Evolutionary conservation across 2,329 filamentous ascomycete genomes (phyloP).

Genomic region (Trichoderma sp.): DNA sequence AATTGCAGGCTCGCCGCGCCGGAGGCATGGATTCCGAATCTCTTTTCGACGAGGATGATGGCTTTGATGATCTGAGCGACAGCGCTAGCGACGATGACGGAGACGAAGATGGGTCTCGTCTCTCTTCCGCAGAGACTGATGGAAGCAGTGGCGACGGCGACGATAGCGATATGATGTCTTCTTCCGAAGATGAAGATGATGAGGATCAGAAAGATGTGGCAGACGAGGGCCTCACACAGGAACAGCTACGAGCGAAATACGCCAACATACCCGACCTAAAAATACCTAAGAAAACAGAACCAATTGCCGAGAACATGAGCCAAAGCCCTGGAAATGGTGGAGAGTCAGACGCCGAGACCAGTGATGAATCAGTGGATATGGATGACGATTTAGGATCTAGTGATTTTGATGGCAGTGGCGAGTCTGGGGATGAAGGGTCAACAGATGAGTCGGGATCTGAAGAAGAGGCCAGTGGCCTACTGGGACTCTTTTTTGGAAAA

Average conservation of each 20-base stretch:
- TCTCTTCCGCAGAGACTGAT: slow-evolving; percentile 34
- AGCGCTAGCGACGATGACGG: slow-evolving; percentile 40
- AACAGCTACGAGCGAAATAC: slow-evolving; percentile 68
- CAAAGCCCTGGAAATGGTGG: slow-evolving; percentile 26
- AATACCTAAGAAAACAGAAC: slow-evolving; percentile 28
- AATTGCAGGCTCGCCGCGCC: slow-evolving; percentile 58
- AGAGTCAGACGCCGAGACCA: slow-evolving; percentile 45
- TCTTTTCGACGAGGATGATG: slow-evolving; percentile 44
- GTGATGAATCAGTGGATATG: slow-evolving; percentile 67
- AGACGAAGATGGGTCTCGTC: slow-evolving; percentile 33
- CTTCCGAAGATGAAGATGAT: slow-evolving; percentile 60
- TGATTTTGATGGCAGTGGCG: slow-evolving; percentile 45
- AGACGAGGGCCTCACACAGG: slow-evolving; percentile 65
- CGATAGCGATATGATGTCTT: slow-evolving; percentile 56
- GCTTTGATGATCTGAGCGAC: slow-evolving; percentile 48
- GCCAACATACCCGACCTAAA: slow-evolving; percentile 56
- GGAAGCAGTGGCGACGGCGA: slow-evolving; percentile 32
- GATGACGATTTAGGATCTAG: slow-evolving; percentile 63
- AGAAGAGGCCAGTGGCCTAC: slow-evolving; percentile 46
- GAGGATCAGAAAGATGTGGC: slow-evolving; percentile 52
- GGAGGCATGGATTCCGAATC: slow-evolving; percentile 54
- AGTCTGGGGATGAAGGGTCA: slow-evolving; percentile 37
- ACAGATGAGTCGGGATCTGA: slow-evolving; percentile 44
- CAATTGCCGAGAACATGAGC: slow-evolving; percentile 24
- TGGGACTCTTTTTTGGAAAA: slow-evolving; percentile 59